Percentiles rank a stretch among this genome's conserved stretches.
Conservation (phyloP, 495 filamentous ascomycete species). For the Aspergillus mulundensis region DNA sequence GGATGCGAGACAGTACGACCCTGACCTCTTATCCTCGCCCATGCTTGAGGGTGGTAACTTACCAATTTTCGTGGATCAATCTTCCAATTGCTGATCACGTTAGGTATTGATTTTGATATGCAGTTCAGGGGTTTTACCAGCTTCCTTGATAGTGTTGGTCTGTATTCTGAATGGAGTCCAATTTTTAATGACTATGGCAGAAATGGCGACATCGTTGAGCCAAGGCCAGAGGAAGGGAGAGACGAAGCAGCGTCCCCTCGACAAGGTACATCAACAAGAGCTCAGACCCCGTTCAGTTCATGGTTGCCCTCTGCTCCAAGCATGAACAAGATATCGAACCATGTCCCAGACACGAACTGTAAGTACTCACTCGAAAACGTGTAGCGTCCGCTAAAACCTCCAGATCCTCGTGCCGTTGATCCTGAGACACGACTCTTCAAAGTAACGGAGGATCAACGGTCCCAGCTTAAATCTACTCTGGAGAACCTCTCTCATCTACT, state of each 20-base stretch:
- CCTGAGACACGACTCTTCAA: background rate
- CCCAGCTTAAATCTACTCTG: background rate
- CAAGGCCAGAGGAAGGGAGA: background rate
- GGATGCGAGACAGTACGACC: no score
- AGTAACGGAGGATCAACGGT: background rate
- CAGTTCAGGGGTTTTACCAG: conserved; percentile 9
- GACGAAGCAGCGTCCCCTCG: background rate
- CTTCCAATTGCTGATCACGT: background rate
- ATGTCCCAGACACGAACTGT: background rate
- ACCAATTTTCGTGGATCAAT: background rate
- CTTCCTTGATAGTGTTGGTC: conserved; percentile 7
- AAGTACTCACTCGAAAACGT: background rate
- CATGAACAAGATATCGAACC: background rate
- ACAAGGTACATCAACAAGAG: conserved; percentile 3
- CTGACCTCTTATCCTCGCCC: no score
- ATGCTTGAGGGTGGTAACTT: no score
- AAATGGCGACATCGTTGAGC: background rate
- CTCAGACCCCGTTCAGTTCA: background rate
- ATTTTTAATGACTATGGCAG: background rate
- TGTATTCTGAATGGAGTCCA: conserved; percentile 3
- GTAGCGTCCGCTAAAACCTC: background rate
- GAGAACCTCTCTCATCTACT: background rate
- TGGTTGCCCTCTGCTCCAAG: conserved; percentile 9
- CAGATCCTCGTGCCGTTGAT: background rate
- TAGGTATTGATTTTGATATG: background rate